phyloP scores from a whole-genome alignment of 192 early-diverging fungal genomes.

The Umbelopsis sp. region DNA sequence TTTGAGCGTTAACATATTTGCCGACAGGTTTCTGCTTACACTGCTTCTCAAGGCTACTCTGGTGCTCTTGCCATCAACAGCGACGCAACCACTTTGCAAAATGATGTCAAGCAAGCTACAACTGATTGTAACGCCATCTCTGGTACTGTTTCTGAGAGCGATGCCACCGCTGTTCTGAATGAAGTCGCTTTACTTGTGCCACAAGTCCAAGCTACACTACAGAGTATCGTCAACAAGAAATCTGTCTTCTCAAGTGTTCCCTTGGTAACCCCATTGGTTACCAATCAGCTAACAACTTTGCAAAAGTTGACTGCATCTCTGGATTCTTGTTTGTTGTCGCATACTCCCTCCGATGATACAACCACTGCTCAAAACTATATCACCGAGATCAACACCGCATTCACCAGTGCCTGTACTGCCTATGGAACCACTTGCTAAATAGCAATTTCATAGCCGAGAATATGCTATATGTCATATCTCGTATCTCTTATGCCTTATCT shows the following conservation, averaged over 20 bases:
- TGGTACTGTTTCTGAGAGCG: neutral
- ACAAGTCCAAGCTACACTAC: neutral
- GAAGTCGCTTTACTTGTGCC: conserved; percentile 3
- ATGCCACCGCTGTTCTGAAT: conserved; percentile 15
- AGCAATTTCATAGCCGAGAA: too few relatives aligned
- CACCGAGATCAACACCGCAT: conserved; percentile 1
- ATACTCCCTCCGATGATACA: conserved; percentile 11
- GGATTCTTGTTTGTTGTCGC: conserved; percentile 4
- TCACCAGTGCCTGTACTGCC: neutral
- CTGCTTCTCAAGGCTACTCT: neutral
- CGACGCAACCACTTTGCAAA: conserved; percentile 1
- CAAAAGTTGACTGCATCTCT: conserved; percentile 10
- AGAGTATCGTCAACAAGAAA: conserved; percentile 10
- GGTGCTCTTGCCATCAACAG: neutral
- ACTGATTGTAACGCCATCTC: neutral
- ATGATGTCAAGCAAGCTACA: neutral
- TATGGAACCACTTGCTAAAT: conserved; percentile 6
- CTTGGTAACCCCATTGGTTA: conserved; percentile 10
- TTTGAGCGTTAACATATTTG: neutral
- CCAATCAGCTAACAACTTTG: neutral
- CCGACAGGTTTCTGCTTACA: conserved; percentile 15
- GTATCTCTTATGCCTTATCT: too few relatives aligned
- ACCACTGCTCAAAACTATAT: conserved; percentile 11
- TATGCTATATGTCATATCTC: too few relatives aligned
- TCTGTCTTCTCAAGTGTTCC: conserved; percentile 5